Conservation (phyloP, 805 yeast species). For the Ogataea saltuana region DNA sequence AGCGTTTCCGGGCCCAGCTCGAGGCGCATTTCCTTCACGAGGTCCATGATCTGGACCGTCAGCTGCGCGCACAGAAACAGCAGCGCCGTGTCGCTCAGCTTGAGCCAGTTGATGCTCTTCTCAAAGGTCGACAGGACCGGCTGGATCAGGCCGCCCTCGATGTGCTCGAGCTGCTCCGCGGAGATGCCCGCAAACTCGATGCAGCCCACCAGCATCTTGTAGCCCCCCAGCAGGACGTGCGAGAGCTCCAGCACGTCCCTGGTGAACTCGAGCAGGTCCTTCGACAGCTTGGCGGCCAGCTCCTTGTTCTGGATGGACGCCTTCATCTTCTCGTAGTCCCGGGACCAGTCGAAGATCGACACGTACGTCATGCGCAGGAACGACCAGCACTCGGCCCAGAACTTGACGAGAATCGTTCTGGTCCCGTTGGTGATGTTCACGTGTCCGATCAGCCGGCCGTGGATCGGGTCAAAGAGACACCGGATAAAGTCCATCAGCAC, state of each 20-base stretch:
- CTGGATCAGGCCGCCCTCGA: constrained; percentile 42
- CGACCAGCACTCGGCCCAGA: constrained; percentile 76
- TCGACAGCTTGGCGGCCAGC: constrained; percentile 27
- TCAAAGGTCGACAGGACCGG: constrained; percentile 63
- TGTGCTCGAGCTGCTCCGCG: constrained; percentile 17
- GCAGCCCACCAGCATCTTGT: constrained; percentile 43
- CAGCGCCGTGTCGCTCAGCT: constrained; percentile 77
- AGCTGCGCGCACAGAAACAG: constrained; percentile 71
- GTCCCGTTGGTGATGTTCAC: constrained; percentile 13
- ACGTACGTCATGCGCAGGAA: constrained; percentile 68
- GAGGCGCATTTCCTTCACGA: constrained; percentile 56
- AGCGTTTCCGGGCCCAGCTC: constrained; percentile 55
- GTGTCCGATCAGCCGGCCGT: constrained; percentile 47
- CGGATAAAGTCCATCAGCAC: constrained; percentile 71
- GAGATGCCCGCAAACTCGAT: constrained; percentile 29
- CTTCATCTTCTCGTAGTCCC: constrained; percentile 31
- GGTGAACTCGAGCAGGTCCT: constrained; percentile 60
- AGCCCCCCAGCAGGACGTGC: constrained; percentile 64
- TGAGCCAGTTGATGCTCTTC: constrained; percentile 74
- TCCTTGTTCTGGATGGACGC: constrained; percentile 18
- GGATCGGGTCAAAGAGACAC: constrained; percentile 64
- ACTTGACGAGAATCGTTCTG: constrained; percentile 35
- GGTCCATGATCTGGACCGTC: constrained; percentile 63
- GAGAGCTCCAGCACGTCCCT: constrained; percentile 84
- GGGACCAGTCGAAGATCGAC: constrained; percentile 76